phyloP scores from a whole-genome alignment of 768 basidiomycete species.

The Amanita inopinata region DNA sequence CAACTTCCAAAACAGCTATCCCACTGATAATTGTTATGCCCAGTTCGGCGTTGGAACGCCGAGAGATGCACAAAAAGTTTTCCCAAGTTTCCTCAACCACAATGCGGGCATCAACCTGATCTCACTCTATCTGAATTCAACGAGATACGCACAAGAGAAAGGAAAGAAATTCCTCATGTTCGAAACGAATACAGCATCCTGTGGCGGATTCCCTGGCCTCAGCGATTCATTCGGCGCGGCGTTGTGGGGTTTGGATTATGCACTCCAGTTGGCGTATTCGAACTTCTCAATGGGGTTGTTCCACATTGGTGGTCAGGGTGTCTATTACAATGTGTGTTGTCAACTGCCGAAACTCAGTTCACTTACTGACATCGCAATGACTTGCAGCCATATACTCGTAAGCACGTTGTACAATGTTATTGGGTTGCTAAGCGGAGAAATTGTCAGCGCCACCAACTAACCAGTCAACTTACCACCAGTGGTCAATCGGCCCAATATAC shows the following conservation, averaged over 20 bases:
- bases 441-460: constrained; percentile 42
- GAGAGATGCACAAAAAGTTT: constrained; percentile 34
- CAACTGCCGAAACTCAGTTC: too few relatives aligned
- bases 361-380: too few relatives aligned
- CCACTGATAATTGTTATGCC: constrained; percentile 51
- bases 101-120: constrained; percentile 40
- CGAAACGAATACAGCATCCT: constrained; percentile 63
- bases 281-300: constrained; percentile 43
- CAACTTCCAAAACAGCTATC: constrained; percentile 39
- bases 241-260: constrained; percentile 57
- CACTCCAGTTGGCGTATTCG: constrained; percentile 43
- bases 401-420: too few relatives aligned
- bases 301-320: constrained; percentile 55
- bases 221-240: constrained; percentile 55
- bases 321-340: constrained; percentile 58
- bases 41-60: constrained; percentile 33
- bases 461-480: constrained; percentile 46
- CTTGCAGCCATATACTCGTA: too few relatives aligned
- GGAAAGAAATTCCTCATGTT: constrained; percentile 50
- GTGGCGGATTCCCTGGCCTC: constrained; percentile 58
- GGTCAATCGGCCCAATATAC: constrained; percentile 68
- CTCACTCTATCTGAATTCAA: constrained; percentile 40
- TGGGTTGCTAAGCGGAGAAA: too few relatives aligned
- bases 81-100: constrained; percentile 59
- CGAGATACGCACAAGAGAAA: constrained; percentile 30